A percentile compares a stretch with the other conserved stretches of the same genome.
Evolutionary conservation across 129 eudicot species (phyloP).

Genomic region (Calendula officinalis): DNA sequence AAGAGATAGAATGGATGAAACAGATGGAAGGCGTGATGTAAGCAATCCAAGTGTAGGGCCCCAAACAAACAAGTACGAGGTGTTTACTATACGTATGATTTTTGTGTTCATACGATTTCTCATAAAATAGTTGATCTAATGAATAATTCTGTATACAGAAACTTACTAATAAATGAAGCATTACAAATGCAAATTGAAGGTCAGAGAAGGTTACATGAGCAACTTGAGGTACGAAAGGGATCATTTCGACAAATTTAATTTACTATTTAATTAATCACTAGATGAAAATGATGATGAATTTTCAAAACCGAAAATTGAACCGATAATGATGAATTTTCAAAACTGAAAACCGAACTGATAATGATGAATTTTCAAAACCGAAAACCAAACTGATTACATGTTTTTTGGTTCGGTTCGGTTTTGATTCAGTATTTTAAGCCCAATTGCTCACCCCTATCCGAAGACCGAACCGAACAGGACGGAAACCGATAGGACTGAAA

Average conservation of each 20-base stretch:
- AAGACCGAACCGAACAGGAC: too few species aligned
- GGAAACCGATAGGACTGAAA: too few species aligned
- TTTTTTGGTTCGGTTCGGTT: too few species aligned
- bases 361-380: too few species aligned
- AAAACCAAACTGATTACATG: too few species aligned
- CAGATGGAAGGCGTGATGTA: constrained; percentile 44
- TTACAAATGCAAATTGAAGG: constrained; percentile 88
- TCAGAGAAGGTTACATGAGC: constrained; percentile 77
- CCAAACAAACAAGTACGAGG: constrained; percentile 64
- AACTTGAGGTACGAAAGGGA: constrained; percentile 96
- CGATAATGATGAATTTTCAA: too few species aligned
- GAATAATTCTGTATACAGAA: constrained; percentile 39
- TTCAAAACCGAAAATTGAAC: too few species aligned
- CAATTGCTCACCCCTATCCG: too few species aligned
- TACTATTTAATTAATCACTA: not conserved
- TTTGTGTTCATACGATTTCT: constrained; percentile 9
- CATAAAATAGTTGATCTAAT: constrained; percentile 7
- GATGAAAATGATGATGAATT: not conserved
- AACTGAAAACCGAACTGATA: too few species aligned
- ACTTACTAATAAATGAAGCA: constrained; percentile 69
- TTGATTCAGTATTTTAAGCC: too few species aligned
- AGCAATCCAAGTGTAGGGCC: constrained; percentile 43
- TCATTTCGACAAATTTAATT: not conserved
- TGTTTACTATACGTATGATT: not conserved
- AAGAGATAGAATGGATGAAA: constrained; percentile 40